A percentile compares a stretch with the other conserved stretches of the same genome.
Conservation (phyloP, 371 early-diverging fungal genomes). For the Batkoa obscura region DNA sequence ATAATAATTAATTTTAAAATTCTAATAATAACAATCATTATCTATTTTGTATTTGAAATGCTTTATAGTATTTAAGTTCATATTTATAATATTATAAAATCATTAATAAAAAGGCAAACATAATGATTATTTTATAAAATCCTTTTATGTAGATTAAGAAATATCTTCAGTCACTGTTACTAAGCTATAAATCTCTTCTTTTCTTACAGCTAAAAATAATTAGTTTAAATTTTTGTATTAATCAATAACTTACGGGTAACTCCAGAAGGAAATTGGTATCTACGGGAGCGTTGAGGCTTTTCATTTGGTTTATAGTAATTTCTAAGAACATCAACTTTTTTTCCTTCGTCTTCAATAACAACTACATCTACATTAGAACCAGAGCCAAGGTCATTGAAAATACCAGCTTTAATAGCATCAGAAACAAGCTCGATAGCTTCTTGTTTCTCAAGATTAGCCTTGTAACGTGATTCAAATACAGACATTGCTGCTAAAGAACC, state of each 20-base stretch:
- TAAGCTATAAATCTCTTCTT: conserved; percentile 3
- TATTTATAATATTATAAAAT: no score
- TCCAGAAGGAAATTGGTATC: conserved; percentile 25
- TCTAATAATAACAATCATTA: no score
- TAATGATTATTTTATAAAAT: no score
- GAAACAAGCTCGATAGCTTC: conserved; percentile 87
- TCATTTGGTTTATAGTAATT: conserved; percentile 79
- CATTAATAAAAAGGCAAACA: no score
- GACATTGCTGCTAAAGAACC: conserved; percentile 97
- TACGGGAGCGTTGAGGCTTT: conserved; percentile 64
- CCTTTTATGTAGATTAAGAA: background rate
- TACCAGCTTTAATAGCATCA: conserved; percentile 95
- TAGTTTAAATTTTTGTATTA: background rate
- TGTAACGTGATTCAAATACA: conserved; percentile 86
- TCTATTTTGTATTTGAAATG: no score
- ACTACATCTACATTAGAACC: conserved; percentile 97
- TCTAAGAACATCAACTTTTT: conserved; percentile 39
- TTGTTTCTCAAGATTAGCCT: conserved; percentile 64
- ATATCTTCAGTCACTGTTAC: conserved; percentile 5
- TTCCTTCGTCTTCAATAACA: conserved; percentile 60
- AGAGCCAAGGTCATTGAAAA: conserved; percentile 98
- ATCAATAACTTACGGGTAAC: conserved; percentile 9
- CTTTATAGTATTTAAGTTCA: no score
- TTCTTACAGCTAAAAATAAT: conserved; percentile 1
- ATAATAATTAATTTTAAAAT: no score